phyloP scores from a whole-genome alignment of 2,329 filamentous ascomycete genomes.

The Emydomyces testavorans region DNA sequence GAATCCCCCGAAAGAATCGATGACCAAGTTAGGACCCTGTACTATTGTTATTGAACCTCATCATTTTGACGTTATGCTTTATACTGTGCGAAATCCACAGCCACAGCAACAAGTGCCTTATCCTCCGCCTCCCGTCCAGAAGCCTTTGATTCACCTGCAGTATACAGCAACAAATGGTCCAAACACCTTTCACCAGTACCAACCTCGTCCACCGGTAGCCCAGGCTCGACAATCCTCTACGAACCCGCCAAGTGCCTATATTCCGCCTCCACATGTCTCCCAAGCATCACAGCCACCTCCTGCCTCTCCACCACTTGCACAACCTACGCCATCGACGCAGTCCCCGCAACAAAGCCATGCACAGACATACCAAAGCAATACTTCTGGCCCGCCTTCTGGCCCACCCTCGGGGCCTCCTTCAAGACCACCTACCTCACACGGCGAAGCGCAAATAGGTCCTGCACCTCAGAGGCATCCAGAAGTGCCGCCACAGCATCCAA shows the following conservation, averaged over 20 bases:
- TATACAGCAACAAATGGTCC: conserved; percentile 32
- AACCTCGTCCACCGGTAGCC: conserved; percentile 24
- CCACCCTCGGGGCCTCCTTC: conserved; percentile 7
- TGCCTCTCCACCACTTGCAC: neutral
- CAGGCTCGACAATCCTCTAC: conserved; percentile 21
- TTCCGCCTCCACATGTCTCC: conserved; percentile 19
- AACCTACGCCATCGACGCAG: neutral
- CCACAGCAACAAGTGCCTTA: conserved; percentile 23
- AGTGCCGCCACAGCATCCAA: conserved; percentile 23
- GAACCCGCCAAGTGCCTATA: conserved; percentile 17
- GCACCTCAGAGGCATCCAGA: conserved; percentile 19
- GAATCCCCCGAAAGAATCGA: conserved; percentile 42
- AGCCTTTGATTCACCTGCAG: conserved; percentile 36
- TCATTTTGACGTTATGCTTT: conserved; percentile 48
- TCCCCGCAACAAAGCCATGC: neutral
- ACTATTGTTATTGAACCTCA: conserved; percentile 53
- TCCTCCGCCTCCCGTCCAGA: conserved; percentile 19
- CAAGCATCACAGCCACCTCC: conserved; percentile 2
- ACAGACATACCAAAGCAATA: neutral
- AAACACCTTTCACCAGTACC: conserved; percentile 33
- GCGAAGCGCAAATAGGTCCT: neutral
- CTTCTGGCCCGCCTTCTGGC: conserved; percentile 2
- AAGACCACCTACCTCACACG: conserved; percentile 10
- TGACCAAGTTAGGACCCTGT: conserved; percentile 46
- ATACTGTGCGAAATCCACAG: conserved; percentile 43